Conservation (phyloP, 140 eudicot genomes). For the Oenanthe javanica region DNA sequence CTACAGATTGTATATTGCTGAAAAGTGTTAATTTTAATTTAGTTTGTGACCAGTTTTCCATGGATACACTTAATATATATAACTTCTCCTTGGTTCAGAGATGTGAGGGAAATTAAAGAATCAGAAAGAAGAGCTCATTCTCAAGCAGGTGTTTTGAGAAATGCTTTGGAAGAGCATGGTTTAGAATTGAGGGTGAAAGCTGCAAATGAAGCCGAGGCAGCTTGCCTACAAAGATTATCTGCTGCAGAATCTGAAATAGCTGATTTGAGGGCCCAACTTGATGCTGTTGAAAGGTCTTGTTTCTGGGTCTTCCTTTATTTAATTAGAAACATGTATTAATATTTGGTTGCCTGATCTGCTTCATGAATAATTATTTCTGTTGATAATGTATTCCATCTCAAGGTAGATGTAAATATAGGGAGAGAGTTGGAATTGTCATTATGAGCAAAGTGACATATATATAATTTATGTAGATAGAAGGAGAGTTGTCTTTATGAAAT, state of each 20-base stretch:
- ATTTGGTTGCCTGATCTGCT: neutral
- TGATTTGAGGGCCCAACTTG: slow-evolving; percentile 64
- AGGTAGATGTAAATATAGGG: neutral
- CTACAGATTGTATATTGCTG: neutral
- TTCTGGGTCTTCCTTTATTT: slow-evolving; percentile 1
- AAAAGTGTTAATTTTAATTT: neutral
- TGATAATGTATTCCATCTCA: neutral
- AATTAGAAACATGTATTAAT: neutral
- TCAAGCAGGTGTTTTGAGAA: slow-evolving; percentile 55
- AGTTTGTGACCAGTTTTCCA: neutral
- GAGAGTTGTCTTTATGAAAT: neutral
- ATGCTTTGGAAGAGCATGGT: slow-evolving; percentile 71
- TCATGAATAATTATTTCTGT: neutral
- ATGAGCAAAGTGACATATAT: neutral
- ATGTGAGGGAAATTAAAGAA: slow-evolving; percentile 60
- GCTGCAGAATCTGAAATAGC: slow-evolving; percentile 86
- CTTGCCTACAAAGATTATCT: slow-evolving; percentile 75
- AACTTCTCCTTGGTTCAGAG: slow-evolving; percentile 24
- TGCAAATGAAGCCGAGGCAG: slow-evolving; percentile 93
- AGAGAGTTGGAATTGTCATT: neutral
- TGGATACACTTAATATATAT: neutral
- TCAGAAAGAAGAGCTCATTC: slow-evolving; percentile 71
- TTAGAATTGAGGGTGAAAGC: slow-evolving; percentile 83
- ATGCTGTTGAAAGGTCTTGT: slow-evolving; percentile 71
- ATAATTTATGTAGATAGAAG: neutral